These are phyloP conservation scores for Aspergillus spinulosporus DNA, from an alignment of 2,329 filamentous ascomycete genomes.

Conservation along the genomic window DNA sequence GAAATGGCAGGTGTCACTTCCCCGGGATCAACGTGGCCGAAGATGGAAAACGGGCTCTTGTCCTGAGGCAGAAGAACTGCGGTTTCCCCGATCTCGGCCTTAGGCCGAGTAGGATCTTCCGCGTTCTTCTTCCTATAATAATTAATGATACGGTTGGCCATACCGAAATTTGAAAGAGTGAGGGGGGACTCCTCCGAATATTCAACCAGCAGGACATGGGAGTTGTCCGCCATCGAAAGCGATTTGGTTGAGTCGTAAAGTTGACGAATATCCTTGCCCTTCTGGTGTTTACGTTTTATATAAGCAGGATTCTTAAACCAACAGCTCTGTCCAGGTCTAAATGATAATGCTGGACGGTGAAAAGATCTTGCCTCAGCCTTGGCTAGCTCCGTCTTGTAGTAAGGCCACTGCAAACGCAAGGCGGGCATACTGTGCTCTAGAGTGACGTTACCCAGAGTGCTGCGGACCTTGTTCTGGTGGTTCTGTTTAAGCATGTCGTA, in stretches of 20 bases:
- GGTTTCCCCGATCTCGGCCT: constrained; percentile 82
- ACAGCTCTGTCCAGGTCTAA: constrained; percentile 68
- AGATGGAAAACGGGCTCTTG: constrained; percentile 92
- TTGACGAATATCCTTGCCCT: constrained; percentile 73
- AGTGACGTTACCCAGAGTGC: constrained; percentile 84
- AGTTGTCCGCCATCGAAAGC: constrained; percentile 84
- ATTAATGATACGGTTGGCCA: constrained; percentile 94
- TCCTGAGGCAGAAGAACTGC: constrained; percentile 88
- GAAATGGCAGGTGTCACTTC: constrained; percentile 88
- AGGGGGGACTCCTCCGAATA: constrained; percentile 93
- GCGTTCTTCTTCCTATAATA: constrained; percentile 86
- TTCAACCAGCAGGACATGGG: constrained; percentile 82
- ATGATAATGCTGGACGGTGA: constrained; percentile 76
- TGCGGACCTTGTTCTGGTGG: constrained; percentile 91
- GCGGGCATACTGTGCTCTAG: constrained; percentile 94
- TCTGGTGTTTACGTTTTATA: constrained; percentile 79
- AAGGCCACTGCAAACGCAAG: constrained; percentile 87
- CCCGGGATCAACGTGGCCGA: constrained; percentile 87
- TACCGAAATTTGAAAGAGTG: constrained; percentile 92
- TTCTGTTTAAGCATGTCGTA: constrained; percentile 97
- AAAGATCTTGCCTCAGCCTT: constrained; percentile 74
- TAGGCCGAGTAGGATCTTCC: constrained; percentile 74
- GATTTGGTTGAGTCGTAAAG: constrained; percentile 79
- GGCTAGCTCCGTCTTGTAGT: constrained; percentile 84
- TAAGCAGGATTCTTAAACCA: constrained; percentile 70